Conservation (phyloP, 139 green algal genomes). For the Raphidocelis subcapitata region DNA sequence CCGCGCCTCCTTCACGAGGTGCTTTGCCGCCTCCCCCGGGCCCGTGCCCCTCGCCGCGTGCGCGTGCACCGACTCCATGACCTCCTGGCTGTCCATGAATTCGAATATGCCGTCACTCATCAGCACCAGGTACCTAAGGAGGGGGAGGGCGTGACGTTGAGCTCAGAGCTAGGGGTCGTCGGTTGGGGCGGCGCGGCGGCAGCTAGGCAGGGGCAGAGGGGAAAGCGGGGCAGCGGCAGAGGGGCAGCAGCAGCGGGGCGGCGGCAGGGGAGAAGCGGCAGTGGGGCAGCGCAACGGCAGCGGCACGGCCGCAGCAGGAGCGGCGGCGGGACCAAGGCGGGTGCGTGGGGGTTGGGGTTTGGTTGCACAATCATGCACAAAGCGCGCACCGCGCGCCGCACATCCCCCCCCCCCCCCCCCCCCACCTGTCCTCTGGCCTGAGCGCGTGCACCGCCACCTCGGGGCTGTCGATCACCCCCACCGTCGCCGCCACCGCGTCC, state of each 20-base stretch:
- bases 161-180: no score
- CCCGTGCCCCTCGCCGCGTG: conserved; percentile 16
- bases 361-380: no score
- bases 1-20: conserved; percentile 30
- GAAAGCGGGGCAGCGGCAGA: background rate
- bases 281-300: no score
- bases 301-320: no score
- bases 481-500: conserved; percentile 42
- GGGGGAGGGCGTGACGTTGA: background rate
- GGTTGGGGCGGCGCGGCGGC: no score
- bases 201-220: no score
- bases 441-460: conserved; percentile 37
- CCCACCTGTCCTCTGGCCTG: conserved; percentile 39
- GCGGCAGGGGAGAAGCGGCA: no score
- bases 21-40: conserved; percentile 31
- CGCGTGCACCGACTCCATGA: conserved; percentile 49
- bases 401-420: no score
- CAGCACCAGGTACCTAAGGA: conserved; percentile 52
- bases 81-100: conserved; percentile 53
- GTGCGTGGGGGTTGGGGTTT: no score
- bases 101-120: conserved; percentile 61
- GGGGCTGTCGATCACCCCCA: conserved; percentile 49
- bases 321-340: no score
- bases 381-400: no score
- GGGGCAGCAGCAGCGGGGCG: no score